These are phyloP conservation scores for Dictyophora rubrovolvata DNA, from an alignment of 768 basidiomycete species.

Conservation along the genomic window DNA sequence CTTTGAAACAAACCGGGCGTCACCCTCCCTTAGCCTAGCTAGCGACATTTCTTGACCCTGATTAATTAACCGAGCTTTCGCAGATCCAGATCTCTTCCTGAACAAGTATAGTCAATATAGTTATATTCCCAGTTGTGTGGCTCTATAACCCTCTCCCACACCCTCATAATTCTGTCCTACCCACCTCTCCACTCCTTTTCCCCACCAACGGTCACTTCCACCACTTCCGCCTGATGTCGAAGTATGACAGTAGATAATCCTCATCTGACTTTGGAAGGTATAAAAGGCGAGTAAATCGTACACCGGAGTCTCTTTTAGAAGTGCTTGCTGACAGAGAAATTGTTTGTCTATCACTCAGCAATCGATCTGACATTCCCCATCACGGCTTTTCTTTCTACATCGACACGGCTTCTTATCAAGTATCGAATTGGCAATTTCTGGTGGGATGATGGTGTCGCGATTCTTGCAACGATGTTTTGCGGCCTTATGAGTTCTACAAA, in stretches of 20 bases:
- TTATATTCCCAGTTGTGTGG: not conserved
- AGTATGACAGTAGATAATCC: not conserved
- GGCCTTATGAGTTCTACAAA: not conserved
- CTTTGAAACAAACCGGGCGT: not conserved
- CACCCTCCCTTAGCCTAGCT: not conserved
- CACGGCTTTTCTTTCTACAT: not conserved
- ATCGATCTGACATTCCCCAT: not conserved
- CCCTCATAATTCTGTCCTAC: not conserved
- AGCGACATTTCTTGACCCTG: not conserved
- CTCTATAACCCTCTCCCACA: not conserved
- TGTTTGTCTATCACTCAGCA: not conserved
- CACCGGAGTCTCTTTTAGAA: not conserved
- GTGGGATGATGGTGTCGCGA: slow-evolving; percentile 6
- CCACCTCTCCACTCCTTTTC: not conserved
- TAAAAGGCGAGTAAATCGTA: not conserved
- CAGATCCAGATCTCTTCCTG: not conserved
- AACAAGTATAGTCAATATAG: not conserved
- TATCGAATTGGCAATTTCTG: not conserved
- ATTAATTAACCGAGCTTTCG: not conserved
- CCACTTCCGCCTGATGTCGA: not conserved
- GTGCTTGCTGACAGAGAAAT: too few relatives aligned
- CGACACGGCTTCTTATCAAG: not conserved
- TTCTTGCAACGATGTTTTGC: not conserved
- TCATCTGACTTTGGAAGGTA: not conserved
- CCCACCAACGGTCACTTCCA: not conserved